Conservation (phyloP, 331 rosid genomes). For the Rosa hybrid region DNA sequence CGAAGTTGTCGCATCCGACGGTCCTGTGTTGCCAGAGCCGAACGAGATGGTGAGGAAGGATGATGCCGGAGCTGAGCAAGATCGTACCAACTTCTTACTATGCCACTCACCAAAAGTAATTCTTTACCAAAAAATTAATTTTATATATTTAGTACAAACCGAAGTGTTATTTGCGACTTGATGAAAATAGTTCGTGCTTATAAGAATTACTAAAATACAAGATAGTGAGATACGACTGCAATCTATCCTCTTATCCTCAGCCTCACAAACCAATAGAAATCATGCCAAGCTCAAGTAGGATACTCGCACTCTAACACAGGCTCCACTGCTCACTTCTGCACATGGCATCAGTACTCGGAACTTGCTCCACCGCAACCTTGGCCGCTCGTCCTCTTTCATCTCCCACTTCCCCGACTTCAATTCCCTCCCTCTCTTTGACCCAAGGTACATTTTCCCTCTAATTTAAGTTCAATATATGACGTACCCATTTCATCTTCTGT, state of each 20-base stretch:
- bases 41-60: slow-evolving; percentile 92
- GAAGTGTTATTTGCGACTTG: too few relatives aligned
- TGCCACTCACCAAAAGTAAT: too few relatives aligned
- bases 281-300: slow-evolving; percentile 25
- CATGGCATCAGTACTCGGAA: slow-evolving; percentile 77
- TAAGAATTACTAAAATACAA: too few relatives aligned
- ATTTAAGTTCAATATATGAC: background rate
- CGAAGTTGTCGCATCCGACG: slow-evolving; percentile 69
- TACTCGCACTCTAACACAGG: slow-evolving; percentile 1
- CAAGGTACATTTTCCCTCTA: slow-evolving; percentile 50
- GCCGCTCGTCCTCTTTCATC: slow-evolving; percentile 53
- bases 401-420: slow-evolving; percentile 41
- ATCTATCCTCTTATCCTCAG: slow-evolving; percentile 79
- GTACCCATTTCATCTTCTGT: slow-evolving; percentile 18
- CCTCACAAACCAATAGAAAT: slow-evolving; percentile 40
- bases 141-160: too few relatives aligned
- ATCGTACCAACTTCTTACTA: too few relatives aligned
- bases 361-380: slow-evolving; percentile 61
- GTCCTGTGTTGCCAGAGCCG: slow-evolving; percentile 87
- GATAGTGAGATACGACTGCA: slow-evolving; percentile 5
- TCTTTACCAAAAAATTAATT: too few relatives aligned
- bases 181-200: too few relatives aligned
- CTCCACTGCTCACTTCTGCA: background rate
- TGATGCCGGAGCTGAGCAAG: too few relatives aligned
- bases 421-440: slow-evolving; percentile 42